Evolutionary conservation across 176 grass and related monocot genomes (phyloP), one percentile per base, ranked within the genome.

Genomic region (Hsuehochloa calcarea): DNA sequence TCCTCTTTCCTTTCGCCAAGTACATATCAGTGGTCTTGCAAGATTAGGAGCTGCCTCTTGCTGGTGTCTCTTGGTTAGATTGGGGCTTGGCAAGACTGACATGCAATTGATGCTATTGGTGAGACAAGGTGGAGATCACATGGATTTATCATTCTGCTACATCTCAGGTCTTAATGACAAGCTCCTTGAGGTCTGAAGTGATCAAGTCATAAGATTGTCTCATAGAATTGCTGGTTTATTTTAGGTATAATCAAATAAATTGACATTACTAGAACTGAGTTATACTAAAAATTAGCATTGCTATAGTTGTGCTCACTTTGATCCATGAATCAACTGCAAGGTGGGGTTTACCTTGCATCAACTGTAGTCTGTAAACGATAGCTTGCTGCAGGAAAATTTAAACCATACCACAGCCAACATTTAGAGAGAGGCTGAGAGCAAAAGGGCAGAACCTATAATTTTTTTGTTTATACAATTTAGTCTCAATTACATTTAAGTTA

Each of bases 401-500:
- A 70, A 51, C 26, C 12, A 60, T 64, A 43, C 22, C 9, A 29
- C 49, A 12, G 7, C 35, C 10, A 9, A 45, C 20, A 3, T 17
- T 26, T 54, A 14, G 60, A 46, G 27, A 12, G 23, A 73, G 58
- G 58, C 3, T 15, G 17, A 35, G 10, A 3, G 8, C 25, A 63
- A 51, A n/a, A 9, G 13, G 51, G 0, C 10, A 22, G 3, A 49
- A 15, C 7, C 60, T 63, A 47, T 58, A 56, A 4, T 25, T 67
- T 45, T 59, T 65, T 11, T 65, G 23, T 44, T 45, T 1, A 64
- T 87, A 46, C 59, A 81, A 43, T 87, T 75, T 45, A 45, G 13
- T 47, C 25, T 65, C 0, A 25, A 4, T 68, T 60, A 14, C 5
- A 39, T 45, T 41, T 9, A 12, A 72, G 22, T 49, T 72, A 16